Evolutionary conservation across 176 grass and related monocot species (phyloP).

Genomic region (Stipa capillata): DNA sequence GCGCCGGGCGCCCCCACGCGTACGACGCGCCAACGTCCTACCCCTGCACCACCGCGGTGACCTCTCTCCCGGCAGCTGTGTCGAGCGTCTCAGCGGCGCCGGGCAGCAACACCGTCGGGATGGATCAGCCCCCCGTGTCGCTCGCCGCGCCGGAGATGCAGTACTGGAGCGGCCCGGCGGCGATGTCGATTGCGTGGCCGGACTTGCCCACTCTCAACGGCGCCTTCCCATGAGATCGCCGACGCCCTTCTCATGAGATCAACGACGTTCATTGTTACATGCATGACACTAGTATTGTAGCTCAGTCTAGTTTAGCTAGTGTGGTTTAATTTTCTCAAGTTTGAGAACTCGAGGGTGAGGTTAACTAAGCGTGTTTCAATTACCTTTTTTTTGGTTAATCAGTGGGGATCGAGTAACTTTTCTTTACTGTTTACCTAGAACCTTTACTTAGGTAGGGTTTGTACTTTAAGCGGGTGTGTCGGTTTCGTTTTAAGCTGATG

Average conservation of each 20-base stretch:
- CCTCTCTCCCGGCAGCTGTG: constrained; percentile 5
- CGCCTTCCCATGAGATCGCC: constrained; percentile 25
- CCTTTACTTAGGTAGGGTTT: not conserved
- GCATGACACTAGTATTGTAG: constrained; percentile 27
- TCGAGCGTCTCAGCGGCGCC: not conserved
- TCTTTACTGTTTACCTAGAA: not conserved
- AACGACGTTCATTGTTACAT: not conserved
- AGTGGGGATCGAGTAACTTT: not conserved
- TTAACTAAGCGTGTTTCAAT: constrained; percentile 8
- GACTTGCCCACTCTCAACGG: constrained; percentile 54
- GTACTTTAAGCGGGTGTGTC: not conserved
- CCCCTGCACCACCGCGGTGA: constrained; percentile 19
- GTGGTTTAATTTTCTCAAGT: constrained; percentile 14
- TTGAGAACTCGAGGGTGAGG: constrained; percentile 3
- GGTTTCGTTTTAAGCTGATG: not conserved
- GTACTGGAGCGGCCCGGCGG: constrained; percentile 32
- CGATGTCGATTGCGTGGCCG: constrained; percentile 46
- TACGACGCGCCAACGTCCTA: constrained; percentile 17
- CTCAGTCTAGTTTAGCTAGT: constrained; percentile 22
- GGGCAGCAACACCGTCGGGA: constrained; percentile 5
- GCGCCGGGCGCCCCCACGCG: not conserved
- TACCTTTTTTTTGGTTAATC: constrained; percentile 3
- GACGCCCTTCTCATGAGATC: not conserved
- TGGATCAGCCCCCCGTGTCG: constrained; percentile 30
- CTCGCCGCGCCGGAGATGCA: constrained; percentile 24